Evolutionary conservation across 495 filamentous ascomycete species (phyloP).

Genomic region (Penicillium soppii): DNA sequence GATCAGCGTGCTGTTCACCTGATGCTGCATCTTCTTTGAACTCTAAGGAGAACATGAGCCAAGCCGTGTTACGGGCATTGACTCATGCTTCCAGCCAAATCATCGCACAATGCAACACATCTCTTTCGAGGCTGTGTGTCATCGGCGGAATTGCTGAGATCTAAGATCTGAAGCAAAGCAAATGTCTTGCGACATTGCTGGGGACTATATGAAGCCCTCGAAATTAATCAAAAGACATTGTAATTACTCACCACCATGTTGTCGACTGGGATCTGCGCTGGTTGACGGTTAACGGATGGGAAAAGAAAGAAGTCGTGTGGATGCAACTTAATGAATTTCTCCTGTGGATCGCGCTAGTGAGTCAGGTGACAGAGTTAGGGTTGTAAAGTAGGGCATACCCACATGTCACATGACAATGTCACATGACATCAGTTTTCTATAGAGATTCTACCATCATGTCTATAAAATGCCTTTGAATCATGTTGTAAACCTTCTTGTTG

Average conservation of each 20-base stretch:
- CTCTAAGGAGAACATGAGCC: slow-evolving; percentile 79
- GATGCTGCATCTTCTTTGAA: slow-evolving; percentile 76
- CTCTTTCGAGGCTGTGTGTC: slow-evolving; percentile 34
- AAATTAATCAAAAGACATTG: slow-evolving; percentile 23
- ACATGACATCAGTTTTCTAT: not conserved
- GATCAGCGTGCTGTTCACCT: slow-evolving; percentile 85
- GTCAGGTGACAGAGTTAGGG: slow-evolving; percentile 33
- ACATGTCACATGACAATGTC: slow-evolving; percentile 15
- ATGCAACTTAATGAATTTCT: slow-evolving; percentile 27
- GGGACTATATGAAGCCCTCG: slow-evolving; percentile 33
- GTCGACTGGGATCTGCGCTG: slow-evolving; percentile 49
- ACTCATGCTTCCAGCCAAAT: slow-evolving; percentile 77
- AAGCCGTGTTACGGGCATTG: slow-evolving; percentile 57
- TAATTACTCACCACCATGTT: slow-evolving; percentile 53
- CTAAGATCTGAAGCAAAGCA: slow-evolving; percentile 33
- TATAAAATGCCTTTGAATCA: too few relatives aligned
- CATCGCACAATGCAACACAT: slow-evolving; percentile 58
- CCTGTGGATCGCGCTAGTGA: slow-evolving; percentile 41
- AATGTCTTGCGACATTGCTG: slow-evolving; percentile 38
- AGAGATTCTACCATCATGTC: not conserved
- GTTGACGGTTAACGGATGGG: slow-evolving; percentile 42
- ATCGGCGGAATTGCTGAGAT: slow-evolving; percentile 45
- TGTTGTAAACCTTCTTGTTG: too few relatives aligned
- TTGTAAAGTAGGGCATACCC: slow-evolving; percentile 1
- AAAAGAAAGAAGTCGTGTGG: slow-evolving; percentile 23